Evolutionary conservation across 2,329 filamentous ascomycete species (phyloP).

Genomic region (Didymosphaeria variabile): DNA sequence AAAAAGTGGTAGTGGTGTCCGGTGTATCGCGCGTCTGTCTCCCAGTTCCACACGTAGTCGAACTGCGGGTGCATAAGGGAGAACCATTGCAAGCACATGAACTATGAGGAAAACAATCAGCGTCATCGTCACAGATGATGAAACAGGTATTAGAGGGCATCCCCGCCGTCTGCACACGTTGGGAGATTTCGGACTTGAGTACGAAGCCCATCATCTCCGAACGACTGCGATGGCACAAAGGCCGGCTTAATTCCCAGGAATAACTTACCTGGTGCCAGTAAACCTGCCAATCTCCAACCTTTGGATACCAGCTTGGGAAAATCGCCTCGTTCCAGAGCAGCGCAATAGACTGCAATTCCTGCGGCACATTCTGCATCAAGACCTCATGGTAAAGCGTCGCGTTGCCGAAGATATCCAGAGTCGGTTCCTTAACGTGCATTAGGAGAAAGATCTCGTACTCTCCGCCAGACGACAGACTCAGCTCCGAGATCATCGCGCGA

Average conservation of each 20-base stretch:
- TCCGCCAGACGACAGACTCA: conserved; percentile 56
- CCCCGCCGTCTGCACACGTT: background rate
- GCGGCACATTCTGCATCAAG: conserved; percentile 70
- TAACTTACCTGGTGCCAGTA: conserved; percentile 51
- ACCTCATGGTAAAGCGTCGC: conserved; percentile 67
- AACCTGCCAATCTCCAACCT: conserved; percentile 59
- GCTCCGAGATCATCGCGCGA: conserved; percentile 57
- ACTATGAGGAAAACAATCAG: conserved; percentile 56
- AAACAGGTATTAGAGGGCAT: background rate
- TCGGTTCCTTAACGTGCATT: conserved; percentile 62
- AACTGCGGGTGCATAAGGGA: conserved; percentile 79
- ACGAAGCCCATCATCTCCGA: background rate
- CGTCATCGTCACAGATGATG: background rate
- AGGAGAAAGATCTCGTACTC: conserved; percentile 60
- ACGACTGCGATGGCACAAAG: background rate
- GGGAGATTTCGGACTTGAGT: background rate
- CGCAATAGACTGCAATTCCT: conserved; percentile 75
- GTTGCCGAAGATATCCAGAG: conserved; percentile 67
- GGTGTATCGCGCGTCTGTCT: conserved; percentile 81
- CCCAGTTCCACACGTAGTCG: conserved; percentile 85
- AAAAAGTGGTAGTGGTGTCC: conserved; percentile 85
- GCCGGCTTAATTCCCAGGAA: background rate
- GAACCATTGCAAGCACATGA: conserved; percentile 79
- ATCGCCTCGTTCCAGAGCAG: conserved; percentile 75
- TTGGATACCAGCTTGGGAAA: conserved; percentile 58